Conservation (phyloP, 1,284 basidiomycete species). For the Leccinum ponderosum region DNA sequence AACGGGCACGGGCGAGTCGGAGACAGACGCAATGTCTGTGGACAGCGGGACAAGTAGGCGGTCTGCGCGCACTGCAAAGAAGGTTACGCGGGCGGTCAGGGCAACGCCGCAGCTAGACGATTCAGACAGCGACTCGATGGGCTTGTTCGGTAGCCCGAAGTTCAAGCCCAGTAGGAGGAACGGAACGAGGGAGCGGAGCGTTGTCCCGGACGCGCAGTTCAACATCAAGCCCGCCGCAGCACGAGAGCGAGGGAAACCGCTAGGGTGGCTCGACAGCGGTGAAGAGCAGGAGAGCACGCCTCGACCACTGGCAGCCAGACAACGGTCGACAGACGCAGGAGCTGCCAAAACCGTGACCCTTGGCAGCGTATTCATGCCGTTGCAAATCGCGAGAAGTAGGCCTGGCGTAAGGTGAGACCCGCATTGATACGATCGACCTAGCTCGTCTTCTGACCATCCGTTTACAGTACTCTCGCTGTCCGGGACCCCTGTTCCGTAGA, state of each 20-base stretch:
- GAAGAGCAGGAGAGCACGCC: conserved; percentile 25
- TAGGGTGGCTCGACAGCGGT: conserved; percentile 4
- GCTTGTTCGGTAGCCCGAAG: conserved; percentile 1
- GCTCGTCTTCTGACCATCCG: not conserved
- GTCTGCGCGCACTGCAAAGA: conserved; percentile 8
- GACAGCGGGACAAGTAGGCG: conserved; percentile 19
- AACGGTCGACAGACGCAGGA: not conserved
- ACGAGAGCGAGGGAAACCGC: conserved; percentile 3
- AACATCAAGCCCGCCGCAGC: not conserved
- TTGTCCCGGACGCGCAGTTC: not conserved
- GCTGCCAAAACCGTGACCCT: not conserved
- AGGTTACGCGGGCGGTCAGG: not conserved
- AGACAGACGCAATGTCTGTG: conserved; percentile 32
- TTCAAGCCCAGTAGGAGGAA: not conserved
- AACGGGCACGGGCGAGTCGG: conserved; percentile 9
- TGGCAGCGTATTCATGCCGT: conserved; percentile 8
- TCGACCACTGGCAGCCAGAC: conserved; percentile 17
- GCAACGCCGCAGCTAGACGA: not conserved
- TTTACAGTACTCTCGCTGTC: conserved; percentile 1
- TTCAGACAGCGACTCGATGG: conserved; percentile 12
- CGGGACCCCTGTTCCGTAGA: conserved; percentile 15
- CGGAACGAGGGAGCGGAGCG: conserved; percentile 1
- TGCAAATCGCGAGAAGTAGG: conserved; percentile 19
- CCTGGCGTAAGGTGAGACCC: conserved; percentile 15
- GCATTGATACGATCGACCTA: not conserved